A percentile compares a stretch with the other conserved stretches of the same genome.
These are phyloP conservation scores for Zygoascus bituminiphila DNA, from an alignment of 805 yeast genomes.

Conservation along the genomic window DNA sequence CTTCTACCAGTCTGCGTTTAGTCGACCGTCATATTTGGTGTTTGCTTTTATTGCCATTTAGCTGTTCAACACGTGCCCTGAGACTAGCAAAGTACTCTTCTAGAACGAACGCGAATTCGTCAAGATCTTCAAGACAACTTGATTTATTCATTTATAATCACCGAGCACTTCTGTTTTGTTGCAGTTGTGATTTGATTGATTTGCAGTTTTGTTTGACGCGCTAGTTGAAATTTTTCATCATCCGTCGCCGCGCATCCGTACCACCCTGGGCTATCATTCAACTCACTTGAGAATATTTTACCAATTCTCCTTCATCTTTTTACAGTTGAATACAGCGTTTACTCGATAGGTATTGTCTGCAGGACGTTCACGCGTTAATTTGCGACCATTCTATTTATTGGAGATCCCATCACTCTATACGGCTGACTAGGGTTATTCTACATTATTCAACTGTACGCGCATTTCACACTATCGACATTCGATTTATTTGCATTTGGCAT, in stretches of 20 bases:
- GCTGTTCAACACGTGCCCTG: not conserved
- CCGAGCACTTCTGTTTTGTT: too few species aligned
- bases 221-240: not conserved
- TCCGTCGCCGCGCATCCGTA: not conserved
- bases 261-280: not conserved
- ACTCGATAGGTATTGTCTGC: not conserved
- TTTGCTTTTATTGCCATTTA: not conserved
- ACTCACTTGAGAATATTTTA: not conserved
- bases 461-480: not conserved
- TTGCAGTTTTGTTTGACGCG: not conserved
- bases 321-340: not conserved
- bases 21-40: not conserved
- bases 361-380: not conserved
- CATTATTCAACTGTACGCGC: not conserved
- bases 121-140: too few species aligned
- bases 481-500: not conserved
- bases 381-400: not conserved
- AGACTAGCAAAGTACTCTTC: too few species aligned
- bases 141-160: too few species aligned
- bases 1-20: not conserved
- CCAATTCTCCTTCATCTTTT: not conserved
- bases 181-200: not conserved
- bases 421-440: not conserved
- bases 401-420: not conserved
- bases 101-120: too few species aligned